These are phyloP conservation scores for Dipteronia dyeriana DNA, from an alignment of 345 rosid genomes.

Conservation along the genomic window DNA sequence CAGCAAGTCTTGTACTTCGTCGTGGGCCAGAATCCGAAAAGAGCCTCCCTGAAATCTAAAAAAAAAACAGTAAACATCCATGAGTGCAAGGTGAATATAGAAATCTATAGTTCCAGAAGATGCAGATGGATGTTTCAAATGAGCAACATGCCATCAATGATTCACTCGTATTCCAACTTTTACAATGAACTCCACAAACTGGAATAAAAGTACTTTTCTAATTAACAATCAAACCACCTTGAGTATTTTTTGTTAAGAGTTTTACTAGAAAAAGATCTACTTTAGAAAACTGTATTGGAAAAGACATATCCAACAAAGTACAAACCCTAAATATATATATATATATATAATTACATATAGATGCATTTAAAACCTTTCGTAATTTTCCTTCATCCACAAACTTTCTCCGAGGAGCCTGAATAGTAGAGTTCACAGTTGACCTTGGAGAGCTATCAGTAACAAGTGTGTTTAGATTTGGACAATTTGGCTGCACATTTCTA, in stretches of 20 bases:
- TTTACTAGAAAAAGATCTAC: not conserved
- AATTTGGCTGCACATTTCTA: constrained; percentile 77
- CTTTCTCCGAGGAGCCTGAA: constrained; percentile 96
- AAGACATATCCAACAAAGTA: not conserved
- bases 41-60: constrained; percentile 92
- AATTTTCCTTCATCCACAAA: constrained; percentile 98
- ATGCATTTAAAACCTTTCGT: constrained; percentile 62
- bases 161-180: not conserved
- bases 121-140: constrained; percentile 2
- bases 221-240: not conserved
- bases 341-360: not conserved
- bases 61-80: constrained; percentile 19
- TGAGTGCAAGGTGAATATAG: constrained; percentile 1
- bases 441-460: constrained; percentile 62
- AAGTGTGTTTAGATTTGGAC: constrained; percentile 50
- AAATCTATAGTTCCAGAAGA: constrained; percentile 18
- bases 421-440: constrained; percentile 73
- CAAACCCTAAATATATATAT: not conserved
- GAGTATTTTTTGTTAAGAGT: not conserved
- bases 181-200: not conserved
- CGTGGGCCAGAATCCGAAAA: constrained; percentile 97
- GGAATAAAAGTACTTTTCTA: not conserved
- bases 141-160: not conserved
- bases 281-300: not conserved
- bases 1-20: constrained; percentile 79